A percentile compares a stretch with the other conserved stretches of the same genome.
These are phyloP conservation scores for Eremochloa ophiuroides DNA, from an alignment of 176 grass and related monocot species.

Conservation along the genomic window DNA sequence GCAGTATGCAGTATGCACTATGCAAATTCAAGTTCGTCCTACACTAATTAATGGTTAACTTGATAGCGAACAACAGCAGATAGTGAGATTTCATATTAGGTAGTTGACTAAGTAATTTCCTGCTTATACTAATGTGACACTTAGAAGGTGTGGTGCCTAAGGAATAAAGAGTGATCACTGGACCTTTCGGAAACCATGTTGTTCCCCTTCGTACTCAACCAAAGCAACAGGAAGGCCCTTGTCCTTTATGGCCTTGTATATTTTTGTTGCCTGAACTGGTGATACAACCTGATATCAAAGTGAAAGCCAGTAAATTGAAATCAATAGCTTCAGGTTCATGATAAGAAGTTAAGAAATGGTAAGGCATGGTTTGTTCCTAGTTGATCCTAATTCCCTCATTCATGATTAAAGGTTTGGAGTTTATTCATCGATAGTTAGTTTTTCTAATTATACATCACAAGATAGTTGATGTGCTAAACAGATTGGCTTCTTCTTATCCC, in stretches of 20 bases:
- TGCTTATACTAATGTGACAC: not conserved
- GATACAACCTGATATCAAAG: conserved; percentile 55
- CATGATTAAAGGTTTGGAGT: not conserved
- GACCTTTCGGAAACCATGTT: conserved; percentile 90
- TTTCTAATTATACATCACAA: not conserved
- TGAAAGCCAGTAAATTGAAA: conserved; percentile 1
- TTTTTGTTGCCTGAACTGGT: conserved; percentile 71
- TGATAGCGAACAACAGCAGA: not conserved
- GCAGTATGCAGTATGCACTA: too few species aligned
- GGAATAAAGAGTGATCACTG: not conserved
- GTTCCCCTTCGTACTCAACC: conserved; percentile 94
- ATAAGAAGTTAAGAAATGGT: not conserved
- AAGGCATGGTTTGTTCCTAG: not conserved
- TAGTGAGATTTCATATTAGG: not conserved
- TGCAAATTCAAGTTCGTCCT: not conserved
- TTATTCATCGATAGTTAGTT: not conserved
- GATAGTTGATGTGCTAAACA: too few species aligned
- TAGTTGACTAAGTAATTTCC: not conserved
- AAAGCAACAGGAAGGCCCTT: conserved; percentile 88
- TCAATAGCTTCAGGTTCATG: not conserved
- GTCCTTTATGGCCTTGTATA: conserved; percentile 80
- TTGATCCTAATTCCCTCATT: not conserved
- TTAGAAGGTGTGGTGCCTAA: not conserved
- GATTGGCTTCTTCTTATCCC: too few species aligned
- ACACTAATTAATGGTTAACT: not conserved